Percentiles rank a stretch among this genome's conserved stretches.
phyloP scores from a whole-genome alignment of 805 yeast species.

The Dipodascus albidus region DNA sequence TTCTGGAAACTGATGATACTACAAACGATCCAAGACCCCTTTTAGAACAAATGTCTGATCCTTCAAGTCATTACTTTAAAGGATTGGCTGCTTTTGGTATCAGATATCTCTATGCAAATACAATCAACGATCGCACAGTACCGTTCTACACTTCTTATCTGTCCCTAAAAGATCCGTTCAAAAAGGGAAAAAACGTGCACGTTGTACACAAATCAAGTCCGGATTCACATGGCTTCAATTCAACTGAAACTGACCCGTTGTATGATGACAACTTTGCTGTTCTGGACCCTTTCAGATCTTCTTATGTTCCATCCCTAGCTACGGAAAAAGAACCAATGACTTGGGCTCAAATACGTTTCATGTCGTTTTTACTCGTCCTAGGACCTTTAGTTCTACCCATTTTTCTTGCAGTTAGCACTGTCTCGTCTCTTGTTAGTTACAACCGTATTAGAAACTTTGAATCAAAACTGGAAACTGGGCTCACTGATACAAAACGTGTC shows the following conservation, averaged over 20 bases:
- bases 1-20: constrained; percentile 29
- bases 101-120: constrained; percentile 57
- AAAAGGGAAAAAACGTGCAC: constrained; percentile 37
- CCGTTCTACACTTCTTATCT: constrained; percentile 78
- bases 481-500: background rate
- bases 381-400: constrained; percentile 14
- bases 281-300: constrained; percentile 13
- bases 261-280: background rate
- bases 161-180: constrained; percentile 64
- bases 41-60: constrained; percentile 43
- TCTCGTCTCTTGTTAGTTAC: constrained; percentile 14
- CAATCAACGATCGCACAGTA: constrained; percentile 75
- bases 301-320: constrained; percentile 3
- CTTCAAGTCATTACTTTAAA: constrained; percentile 33
- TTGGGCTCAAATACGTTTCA: constrained; percentile 9
- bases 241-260: background rate
- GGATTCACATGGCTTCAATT: constrained; percentile 11
- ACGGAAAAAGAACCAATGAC: constrained; percentile 3
- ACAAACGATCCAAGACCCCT: constrained; percentile 29
- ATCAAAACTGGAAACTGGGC: background rate
- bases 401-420: constrained; percentile 10
- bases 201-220: constrained; percentile 30
- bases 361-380: constrained; percentile 6
- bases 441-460: constrained; percentile 7
- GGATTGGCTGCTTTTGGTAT: constrained; percentile 49